phyloP scores from a whole-genome alignment of 2,329 filamentous ascomycete genomes.

The Thelonectria olida region DNA sequence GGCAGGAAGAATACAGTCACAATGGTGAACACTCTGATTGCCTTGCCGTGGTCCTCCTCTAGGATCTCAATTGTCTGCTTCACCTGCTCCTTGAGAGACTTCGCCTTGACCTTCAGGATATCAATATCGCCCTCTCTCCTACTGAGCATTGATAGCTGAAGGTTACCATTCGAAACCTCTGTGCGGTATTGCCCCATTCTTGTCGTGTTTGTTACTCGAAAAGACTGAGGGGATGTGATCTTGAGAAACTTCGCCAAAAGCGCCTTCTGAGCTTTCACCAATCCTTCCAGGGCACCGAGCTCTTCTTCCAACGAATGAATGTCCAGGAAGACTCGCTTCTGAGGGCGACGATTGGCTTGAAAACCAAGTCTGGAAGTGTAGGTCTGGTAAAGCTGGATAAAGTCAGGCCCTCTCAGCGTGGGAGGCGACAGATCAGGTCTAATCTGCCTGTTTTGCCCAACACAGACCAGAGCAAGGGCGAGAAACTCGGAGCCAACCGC shows the following conservation, averaged over 20 bases:
- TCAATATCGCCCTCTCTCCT: neutral
- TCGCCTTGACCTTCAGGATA: neutral
- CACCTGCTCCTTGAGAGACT: conserved; percentile 31
- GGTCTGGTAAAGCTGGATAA: neutral
- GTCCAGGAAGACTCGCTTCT: neutral
- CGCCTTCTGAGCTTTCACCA: neutral
- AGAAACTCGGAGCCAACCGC: neutral
- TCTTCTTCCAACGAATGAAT: neutral
- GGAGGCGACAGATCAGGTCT: neutral
- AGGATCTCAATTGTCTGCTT: conserved; percentile 39
- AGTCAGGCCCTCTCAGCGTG: neutral
- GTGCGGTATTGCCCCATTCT: neutral
- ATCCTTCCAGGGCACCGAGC: neutral
- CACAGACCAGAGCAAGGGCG: neutral
- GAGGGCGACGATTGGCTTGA: neutral
- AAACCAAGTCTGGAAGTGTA: neutral
- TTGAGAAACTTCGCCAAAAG: neutral
- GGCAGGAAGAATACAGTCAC: conserved; percentile 53
- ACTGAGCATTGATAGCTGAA: neutral
- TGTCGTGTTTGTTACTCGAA: conserved; percentile 1
- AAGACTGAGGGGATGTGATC: neutral
- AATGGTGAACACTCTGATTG: conserved; percentile 49
- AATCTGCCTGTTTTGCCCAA: neutral
- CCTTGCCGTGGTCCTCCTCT: conserved; percentile 43
- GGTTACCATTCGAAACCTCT: neutral